Conservation (phyloP, 352 stramenopile species). For the Phytophthora multivora region DNA sequence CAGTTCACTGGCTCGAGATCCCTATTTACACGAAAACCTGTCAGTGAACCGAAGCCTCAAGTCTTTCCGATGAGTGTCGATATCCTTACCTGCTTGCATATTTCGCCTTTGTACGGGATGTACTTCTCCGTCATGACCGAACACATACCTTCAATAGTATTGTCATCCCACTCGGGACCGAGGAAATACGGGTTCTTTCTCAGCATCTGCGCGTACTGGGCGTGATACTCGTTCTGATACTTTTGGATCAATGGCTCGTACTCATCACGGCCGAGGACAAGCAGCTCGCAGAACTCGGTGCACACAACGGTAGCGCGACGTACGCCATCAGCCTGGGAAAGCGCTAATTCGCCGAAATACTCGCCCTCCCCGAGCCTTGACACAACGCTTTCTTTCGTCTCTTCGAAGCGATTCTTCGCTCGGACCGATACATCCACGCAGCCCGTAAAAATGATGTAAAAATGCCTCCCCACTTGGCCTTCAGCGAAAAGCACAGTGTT, state of each 20-base stretch:
- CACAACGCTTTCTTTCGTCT: conserved; percentile 66
- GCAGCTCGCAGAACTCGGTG: conserved; percentile 75
- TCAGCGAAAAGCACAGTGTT: conserved; percentile 86
- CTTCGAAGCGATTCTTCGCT: conserved; percentile 78
- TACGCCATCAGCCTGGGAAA: conserved; percentile 68
- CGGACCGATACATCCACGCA: conserved; percentile 72
- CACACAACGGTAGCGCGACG: conserved; percentile 75
- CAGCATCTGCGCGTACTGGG: conserved; percentile 79
- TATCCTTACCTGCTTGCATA: conserved; percentile 78
- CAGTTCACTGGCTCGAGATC: conserved; percentile 70
- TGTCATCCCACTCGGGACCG: conserved; percentile 78
- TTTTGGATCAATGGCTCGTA: conserved; percentile 86
- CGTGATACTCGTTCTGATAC: conserved; percentile 85
- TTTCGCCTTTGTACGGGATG: conserved; percentile 66
- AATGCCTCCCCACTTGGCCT: conserved; percentile 75
- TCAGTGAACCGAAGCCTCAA: neutral
- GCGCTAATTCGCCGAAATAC: conserved; percentile 79
- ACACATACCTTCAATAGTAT: conserved; percentile 86
- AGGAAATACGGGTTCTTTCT: conserved; percentile 81
- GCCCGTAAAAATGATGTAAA: conserved; percentile 86
- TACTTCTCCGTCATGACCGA: conserved; percentile 87
- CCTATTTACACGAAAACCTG: conserved; percentile 25
- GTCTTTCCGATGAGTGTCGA: neutral
- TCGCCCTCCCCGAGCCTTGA: conserved; percentile 71
- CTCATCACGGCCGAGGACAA: conserved; percentile 77